Evolutionary conservation across 2,329 filamentous ascomycete genomes (phyloP), one percentile per base, ranked within the genome.

Genomic region (Penicillium carneum): DNA sequence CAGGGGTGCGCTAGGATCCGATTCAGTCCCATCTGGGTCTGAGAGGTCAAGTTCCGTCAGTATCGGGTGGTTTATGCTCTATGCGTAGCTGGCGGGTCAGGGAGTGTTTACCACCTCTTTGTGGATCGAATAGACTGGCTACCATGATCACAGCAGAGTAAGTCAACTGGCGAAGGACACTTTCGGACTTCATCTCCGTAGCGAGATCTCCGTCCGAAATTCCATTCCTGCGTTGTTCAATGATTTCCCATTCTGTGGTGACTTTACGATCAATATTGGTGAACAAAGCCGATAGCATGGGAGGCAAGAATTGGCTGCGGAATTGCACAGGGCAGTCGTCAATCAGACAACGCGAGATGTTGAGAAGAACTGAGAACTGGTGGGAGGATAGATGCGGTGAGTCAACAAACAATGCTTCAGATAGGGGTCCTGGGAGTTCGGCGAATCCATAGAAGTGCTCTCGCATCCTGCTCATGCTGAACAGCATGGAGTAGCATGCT

Each of bases 121-220:
- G 82, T 14, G 93, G 91, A 74, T 96, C 93, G 23, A 99, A 83
- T 69, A 98, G 88, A 68, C 92, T 91, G 8, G 92, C 92, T 64
- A 97, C 90, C 84, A 98, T 92, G 69, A 95, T 89, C 33, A 97
- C 92, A 1, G 93, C 92, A 3, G 92, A 92, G 77, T 96, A 95
- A 0, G 94, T 97, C 51, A 98, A 84, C 75, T 97, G 93, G 20
- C 95, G 88, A 47, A 99, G 81, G 33, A 99, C 96, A 72, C 94
- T 98, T 76, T 99, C 95, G 7, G 92, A 89, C 78, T 97, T 97
- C 95, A 99, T 99, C 80, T 99, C 95, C 68, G 97, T 93, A 1
- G 91, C 91, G 55, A 99, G 81, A 62, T 91, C 91, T 57, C 93
- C 92, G 20, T 89, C 88, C 3, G 88, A 88, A 1, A 88, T 85